A percentile compares a stretch with the other conserved stretches of the same genome.
Evolutionary conservation across 768 basidiomycete genomes (phyloP).

Genomic region (Trametes cinnabarina): DNA sequence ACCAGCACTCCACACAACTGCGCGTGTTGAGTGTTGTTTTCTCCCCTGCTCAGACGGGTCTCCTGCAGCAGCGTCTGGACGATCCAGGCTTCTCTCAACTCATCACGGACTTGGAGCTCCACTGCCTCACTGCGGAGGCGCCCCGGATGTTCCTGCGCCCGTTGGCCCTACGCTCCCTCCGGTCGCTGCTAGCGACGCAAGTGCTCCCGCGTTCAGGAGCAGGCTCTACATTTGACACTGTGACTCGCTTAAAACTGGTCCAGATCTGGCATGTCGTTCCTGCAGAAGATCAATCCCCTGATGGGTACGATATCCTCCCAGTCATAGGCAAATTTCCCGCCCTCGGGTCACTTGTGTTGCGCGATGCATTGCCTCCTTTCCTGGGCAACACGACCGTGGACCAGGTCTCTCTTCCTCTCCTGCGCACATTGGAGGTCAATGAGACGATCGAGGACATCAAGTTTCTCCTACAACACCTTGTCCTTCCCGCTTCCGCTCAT

Average conservation of each 20-base stretch:
- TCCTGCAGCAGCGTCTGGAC: not conserved
- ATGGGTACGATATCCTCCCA: not conserved
- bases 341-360: not conserved
- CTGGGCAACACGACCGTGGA: not conserved
- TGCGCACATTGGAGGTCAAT: not conserved
- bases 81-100: not conserved
- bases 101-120: not conserved
- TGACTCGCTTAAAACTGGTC: not conserved
- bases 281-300: not conserved
- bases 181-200: not conserved
- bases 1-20: not conserved
- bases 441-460: slow-evolving; percentile 11
- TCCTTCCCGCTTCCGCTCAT: not conserved
- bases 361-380: not conserved
- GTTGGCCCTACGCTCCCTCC: not conserved
- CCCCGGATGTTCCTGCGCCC: not conserved
- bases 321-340: not conserved
- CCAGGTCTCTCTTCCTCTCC: not conserved
- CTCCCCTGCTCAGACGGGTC: not conserved
- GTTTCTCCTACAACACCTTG: not conserved
- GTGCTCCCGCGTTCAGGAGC: not conserved
- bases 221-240: not conserved
- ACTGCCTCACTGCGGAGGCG: not conserved
- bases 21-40: not conserved
- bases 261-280: not conserved